Evolutionary conservation across 306 rosid species (phyloP), one percentile per base, ranked within the genome.

Genomic region (Trifolium fragiferum): DNA sequence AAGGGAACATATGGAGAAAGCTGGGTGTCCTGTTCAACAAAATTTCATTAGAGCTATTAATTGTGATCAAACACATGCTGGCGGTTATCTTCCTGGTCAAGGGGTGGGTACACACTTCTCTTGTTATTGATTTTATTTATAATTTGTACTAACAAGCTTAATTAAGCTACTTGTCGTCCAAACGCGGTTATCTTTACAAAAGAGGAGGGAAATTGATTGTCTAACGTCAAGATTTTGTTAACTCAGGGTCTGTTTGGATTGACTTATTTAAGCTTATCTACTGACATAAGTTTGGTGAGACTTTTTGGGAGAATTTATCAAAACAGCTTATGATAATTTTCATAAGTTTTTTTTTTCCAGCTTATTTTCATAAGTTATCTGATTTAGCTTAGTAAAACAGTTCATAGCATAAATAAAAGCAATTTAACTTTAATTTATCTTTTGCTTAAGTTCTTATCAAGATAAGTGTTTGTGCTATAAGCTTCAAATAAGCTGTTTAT

Each of bases 11-110:
- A 74, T 90, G 81, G 90, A 83, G 81, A 85, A 89, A 86, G 79
- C 93, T 71, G 98, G 97, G 66, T 93, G 98, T 73, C 68, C 47
- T 2, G 70, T 90, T 21, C 84, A 85, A 12, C 86, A 90, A 33
- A 82, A 73, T 73, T 90, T 89, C 76, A 63, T 93, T 75, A 87
- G 69, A 82, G 88, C 95, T 40, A 81, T 82, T 46, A 70, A 80
- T 57, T 93, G 98, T 61, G 38, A 84, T 13, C 53, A 47, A 41
- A 20, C 10, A 63, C 5, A 74, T 6, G 79, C 86, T 13, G 97
- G 96, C 4, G 97, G 97, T 54, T 93, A 84, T 33, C 21, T 70
- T 51, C 86, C 73, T 3, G 98, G 98, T 6, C 38, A 69, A 85
- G 97, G 98, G 93, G 98, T 92, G 84, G 7, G 66, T 60, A 23